Evolutionary conservation across 352 stramenopile species (phyloP).

Genomic region (Achlya hypogyna): DNA sequence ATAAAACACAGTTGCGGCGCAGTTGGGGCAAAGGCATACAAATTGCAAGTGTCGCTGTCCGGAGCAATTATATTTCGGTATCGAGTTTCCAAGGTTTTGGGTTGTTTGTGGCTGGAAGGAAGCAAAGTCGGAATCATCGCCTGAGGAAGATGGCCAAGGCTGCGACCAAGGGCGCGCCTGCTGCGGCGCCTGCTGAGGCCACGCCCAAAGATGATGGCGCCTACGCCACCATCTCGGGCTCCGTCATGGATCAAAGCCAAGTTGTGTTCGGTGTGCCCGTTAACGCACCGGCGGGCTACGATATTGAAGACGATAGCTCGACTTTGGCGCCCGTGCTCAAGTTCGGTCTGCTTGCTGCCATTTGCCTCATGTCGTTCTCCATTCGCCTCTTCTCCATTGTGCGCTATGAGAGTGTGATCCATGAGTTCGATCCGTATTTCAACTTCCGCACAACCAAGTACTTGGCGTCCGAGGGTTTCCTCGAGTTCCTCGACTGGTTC

Average conservation of each 20-base stretch:
- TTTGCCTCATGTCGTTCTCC: constrained; percentile 89
- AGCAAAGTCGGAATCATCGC: not conserved
- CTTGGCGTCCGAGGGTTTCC: constrained; percentile 88
- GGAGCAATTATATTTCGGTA: not conserved
- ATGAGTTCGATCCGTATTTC: constrained; percentile 95
- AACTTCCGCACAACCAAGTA: constrained; percentile 98
- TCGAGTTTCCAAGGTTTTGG: not conserved
- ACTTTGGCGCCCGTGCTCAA: constrained; percentile 74
- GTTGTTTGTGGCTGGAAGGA: not conserved
- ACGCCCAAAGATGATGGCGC: not conserved
- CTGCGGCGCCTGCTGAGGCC: not conserved
- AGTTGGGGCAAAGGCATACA: not conserved
- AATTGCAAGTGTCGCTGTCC: not conserved
- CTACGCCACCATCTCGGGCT: not conserved
- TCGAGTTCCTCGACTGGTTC: constrained; percentile 98
- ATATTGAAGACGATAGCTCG: constrained; percentile 64
- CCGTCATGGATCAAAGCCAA: constrained; percentile 2
- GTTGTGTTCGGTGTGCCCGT: constrained; percentile 4
- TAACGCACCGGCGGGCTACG: constrained; percentile 4
- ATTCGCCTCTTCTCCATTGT: constrained; percentile 91
- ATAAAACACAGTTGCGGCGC: not conserved
- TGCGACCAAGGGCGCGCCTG: not conserved
- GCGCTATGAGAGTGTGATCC: constrained; percentile 88
- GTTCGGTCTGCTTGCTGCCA: constrained; percentile 86
- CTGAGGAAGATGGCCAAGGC: not conserved